Evolutionary conservation across 345 rosid genomes (phyloP).

Genomic region (Alliaria petiolata): DNA sequence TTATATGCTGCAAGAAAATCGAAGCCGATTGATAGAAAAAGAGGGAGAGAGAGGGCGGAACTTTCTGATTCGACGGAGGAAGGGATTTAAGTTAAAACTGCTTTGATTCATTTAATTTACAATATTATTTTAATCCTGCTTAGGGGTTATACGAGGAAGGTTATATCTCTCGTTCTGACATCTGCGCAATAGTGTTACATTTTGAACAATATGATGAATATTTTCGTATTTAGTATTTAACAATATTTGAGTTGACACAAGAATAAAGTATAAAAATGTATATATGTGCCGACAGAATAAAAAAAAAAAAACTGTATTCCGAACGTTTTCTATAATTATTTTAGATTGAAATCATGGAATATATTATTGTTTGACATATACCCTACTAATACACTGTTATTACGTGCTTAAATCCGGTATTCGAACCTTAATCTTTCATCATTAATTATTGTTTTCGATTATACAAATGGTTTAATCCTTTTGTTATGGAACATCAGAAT

Average conservation of each 20-base stretch:
- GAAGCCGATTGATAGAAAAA: constrained; percentile 11
- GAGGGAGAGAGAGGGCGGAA: neutral
- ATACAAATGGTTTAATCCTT: neutral
- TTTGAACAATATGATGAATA: neutral
- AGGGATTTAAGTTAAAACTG: neutral
- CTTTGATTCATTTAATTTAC: neutral
- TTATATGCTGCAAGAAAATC: neutral
- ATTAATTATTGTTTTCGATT: neutral
- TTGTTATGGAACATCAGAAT: neutral
- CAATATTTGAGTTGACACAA: neutral
- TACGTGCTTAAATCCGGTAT: neutral
- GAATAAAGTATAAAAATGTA: neutral
- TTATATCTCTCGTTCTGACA: constrained; percentile 6
- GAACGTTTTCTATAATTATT: neutral
- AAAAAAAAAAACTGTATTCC: too few species aligned
- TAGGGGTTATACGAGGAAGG: constrained; percentile 36
- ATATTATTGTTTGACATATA: neutral
- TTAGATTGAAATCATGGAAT: neutral
- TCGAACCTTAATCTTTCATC: neutral
- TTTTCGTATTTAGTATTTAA: neutral
- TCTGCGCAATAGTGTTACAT: neutral
- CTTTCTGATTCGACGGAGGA: neutral
- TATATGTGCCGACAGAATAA: neutral
- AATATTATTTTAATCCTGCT: neutral
- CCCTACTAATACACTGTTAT: neutral